phyloP scores from a whole-genome alignment of 2,329 filamentous ascomycete genomes.

The Neophaeococcomyces aloes region DNA sequence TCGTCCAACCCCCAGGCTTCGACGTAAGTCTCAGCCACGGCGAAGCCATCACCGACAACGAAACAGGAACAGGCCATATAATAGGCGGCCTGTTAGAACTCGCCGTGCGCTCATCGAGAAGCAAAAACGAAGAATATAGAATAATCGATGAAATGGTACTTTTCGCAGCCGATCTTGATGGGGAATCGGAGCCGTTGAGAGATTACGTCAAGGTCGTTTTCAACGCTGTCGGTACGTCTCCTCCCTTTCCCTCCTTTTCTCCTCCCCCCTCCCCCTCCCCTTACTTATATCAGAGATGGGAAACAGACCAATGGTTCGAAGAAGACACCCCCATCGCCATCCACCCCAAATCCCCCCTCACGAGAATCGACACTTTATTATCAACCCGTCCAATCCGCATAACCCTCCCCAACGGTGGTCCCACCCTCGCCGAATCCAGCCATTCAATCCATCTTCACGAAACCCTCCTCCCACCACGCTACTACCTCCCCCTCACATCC shows the following conservation, averaged over 20 bases:
- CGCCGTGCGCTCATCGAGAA: conserved; percentile 1
- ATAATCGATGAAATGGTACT: not conserved
- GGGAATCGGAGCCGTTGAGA: not conserved
- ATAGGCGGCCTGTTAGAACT: conserved; percentile 3
- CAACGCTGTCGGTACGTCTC: conserved; percentile 18
- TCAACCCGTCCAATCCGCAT: conserved; percentile 17
- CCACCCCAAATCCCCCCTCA: conserved; percentile 21
- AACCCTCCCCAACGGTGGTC: conserved; percentile 26
- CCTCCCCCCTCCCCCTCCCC: no score
- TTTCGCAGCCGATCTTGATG: conserved; percentile 6
- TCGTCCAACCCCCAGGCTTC: conserved; percentile 1
- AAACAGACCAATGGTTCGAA: conserved; percentile 26
- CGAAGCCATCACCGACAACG: conserved; percentile 3
- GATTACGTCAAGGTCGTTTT: conserved; percentile 29
- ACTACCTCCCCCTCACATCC: conserved; percentile 21
- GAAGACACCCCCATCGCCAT: conserved; percentile 17
- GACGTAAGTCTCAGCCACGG: conserved; percentile 2
- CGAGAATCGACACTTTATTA: conserved; percentile 20
- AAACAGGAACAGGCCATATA: not conserved
- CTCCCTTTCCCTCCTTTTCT: not conserved
- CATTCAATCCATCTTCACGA: conserved; percentile 19
- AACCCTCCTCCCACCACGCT: conserved; percentile 18
- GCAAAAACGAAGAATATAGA: conserved; percentile 3
- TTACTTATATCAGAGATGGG: no score
- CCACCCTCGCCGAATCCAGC: conserved; percentile 17